Conservation (phyloP, 352 stramenopile genomes). For the Thraustochytrium aureum region DNA sequence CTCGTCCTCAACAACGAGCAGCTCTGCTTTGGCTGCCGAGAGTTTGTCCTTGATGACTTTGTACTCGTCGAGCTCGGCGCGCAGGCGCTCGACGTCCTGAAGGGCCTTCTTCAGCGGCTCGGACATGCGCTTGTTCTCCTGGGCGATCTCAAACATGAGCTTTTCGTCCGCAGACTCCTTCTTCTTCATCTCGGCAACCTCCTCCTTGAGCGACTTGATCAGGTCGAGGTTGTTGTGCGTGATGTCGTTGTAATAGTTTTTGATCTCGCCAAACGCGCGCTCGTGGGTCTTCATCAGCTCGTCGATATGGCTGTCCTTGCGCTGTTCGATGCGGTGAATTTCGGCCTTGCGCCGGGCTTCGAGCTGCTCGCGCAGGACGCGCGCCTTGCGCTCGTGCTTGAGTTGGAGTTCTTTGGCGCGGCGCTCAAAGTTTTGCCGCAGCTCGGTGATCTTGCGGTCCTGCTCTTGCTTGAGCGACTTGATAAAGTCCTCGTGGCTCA, state of each 20-base stretch:
- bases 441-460: conserved; percentile 80
- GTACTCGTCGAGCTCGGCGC: conserved; percentile 65
- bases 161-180: conserved; percentile 91
- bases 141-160: conserved; percentile 88
- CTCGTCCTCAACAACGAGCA: conserved; percentile 81
- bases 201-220: conserved; percentile 93
- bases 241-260: conserved; percentile 97
- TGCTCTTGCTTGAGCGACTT: conserved; percentile 89
- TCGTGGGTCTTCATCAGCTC: conserved; percentile 85
- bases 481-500: conserved; percentile 85
- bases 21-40: conserved; percentile 63
- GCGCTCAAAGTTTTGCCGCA: conserved; percentile 86
- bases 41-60: conserved; percentile 66
- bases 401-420: conserved; percentile 79
- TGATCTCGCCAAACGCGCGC: conserved; percentile 92
- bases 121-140: conserved; percentile 93
- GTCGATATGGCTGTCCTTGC: conserved; percentile 87
- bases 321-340: conserved; percentile 81
- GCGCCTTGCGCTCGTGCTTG: conserved; percentile 61
- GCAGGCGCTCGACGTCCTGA: conserved; percentile 61
- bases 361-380: conserved; percentile 71
- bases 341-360: conserved; percentile 75
- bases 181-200: conserved; percentile 89
- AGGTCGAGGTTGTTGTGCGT: conserved; percentile 96
- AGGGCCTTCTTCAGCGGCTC: conserved; percentile 85